Evolutionary conservation across 495 filamentous ascomycete species (phyloP).

Genomic region (Aspergillus bridgeri): DNA sequence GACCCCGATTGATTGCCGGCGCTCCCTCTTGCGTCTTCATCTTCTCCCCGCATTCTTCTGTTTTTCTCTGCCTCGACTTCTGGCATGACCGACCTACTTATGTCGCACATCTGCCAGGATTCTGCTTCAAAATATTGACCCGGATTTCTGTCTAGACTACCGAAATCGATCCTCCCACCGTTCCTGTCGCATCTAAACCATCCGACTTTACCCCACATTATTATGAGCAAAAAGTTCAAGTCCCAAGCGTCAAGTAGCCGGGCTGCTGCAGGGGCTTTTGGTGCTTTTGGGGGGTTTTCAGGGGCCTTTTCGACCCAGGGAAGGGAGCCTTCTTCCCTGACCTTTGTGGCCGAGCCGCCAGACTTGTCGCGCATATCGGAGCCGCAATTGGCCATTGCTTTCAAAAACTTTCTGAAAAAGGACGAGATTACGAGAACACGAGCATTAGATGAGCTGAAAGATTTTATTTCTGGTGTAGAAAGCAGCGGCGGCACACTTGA

Average conservation of each 20-base stretch:
- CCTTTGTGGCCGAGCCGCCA: slow-evolving; percentile 81
- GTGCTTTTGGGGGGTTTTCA: slow-evolving; percentile 44
- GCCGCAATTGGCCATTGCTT: slow-evolving; percentile 75
- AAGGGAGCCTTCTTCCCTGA: slow-evolving; percentile 57
- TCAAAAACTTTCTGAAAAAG: slow-evolving; percentile 91
- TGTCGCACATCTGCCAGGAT: background rate
- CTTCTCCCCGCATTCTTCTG: background rate
- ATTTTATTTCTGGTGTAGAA: slow-evolving; percentile 51
- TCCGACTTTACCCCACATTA: slow-evolving; percentile 43
- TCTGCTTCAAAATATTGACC: background rate
- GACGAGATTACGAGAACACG: slow-evolving; percentile 91
- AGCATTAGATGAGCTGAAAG: slow-evolving; percentile 79
- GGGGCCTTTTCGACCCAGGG: slow-evolving; percentile 45
- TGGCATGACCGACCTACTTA: background rate
- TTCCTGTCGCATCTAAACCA: slow-evolving; percentile 15
- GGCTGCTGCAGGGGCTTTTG: slow-evolving; percentile 51
- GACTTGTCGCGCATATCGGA: slow-evolving; percentile 76
- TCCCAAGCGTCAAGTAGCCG: slow-evolving; percentile 70
- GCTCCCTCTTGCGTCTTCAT: background rate
- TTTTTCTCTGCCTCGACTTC: no score
- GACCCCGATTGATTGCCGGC: slow-evolving; percentile 22
- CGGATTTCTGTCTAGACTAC: background rate
- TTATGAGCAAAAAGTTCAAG: slow-evolving; percentile 69
- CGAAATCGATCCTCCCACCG: background rate
- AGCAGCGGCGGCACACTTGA: slow-evolving; percentile 56